Conservation (phyloP, 2,329 filamentous ascomycete species). For the Cytospora leucostoma region DNA sequence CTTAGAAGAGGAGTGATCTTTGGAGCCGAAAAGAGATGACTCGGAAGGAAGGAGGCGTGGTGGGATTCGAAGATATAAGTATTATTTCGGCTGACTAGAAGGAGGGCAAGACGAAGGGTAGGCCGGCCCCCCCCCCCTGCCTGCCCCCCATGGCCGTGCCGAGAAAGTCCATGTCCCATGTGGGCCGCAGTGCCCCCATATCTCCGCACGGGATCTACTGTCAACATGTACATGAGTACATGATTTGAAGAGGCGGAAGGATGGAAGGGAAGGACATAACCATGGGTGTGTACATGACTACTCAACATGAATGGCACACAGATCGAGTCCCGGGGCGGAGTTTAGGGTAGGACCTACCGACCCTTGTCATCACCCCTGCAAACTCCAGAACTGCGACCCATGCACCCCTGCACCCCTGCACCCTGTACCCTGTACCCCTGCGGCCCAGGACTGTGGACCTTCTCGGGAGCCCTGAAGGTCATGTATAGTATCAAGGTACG, state of each 20-base stretch:
- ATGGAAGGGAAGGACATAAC: background rate
- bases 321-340: slow-evolving; percentile 14
- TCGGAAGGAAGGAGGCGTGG: slow-evolving; percentile 9
- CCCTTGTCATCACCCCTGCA: background rate
- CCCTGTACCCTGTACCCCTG: background rate
- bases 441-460: slow-evolving; percentile 20
- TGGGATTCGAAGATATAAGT: slow-evolving; percentile 21
- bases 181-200: slow-evolving; percentile 1
- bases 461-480: slow-evolving; percentile 1
- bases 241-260: background rate
- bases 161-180: slow-evolving; percentile 4
- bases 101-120: slow-evolving; percentile 4
- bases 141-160: background rate
- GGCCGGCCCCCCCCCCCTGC: slow-evolving; percentile 5
- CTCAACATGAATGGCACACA: background rate
- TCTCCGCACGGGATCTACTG: background rate
- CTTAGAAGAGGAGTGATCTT: background rate
- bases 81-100: slow-evolving; percentile 13
- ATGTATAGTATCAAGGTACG: background rate
- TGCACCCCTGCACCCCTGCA: background rate
- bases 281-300: slow-evolving; percentile 4
- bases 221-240: background rate
- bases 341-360: slow-evolving; percentile 3
- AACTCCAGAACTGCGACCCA: background rate
- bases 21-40: slow-evolving; percentile 9